Conservation (phyloP, 2,329 filamentous ascomycete genomes). For the Aspergillus niger region DNA sequence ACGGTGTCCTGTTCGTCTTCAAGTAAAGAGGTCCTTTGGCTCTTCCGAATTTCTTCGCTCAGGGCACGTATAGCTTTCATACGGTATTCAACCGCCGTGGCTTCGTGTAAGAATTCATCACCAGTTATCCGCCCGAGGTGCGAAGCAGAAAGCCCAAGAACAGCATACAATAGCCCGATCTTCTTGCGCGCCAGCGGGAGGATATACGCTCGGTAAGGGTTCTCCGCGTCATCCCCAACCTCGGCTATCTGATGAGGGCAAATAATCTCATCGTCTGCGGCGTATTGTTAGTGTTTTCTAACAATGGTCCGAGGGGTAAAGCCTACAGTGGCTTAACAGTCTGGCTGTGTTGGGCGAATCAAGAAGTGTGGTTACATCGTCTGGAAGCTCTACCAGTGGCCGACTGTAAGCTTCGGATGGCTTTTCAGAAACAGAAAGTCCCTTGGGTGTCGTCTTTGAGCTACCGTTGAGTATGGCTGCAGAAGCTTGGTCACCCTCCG, state of each 20-base stretch:
- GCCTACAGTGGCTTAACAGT: conserved; percentile 28
- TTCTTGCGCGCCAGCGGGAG: conserved; percentile 32
- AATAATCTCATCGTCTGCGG: conserved; percentile 29
- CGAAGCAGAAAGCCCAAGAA: conserved; percentile 32
- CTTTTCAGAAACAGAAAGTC: not conserved
- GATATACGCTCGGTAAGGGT: conserved; percentile 34
- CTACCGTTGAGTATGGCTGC: not conserved
- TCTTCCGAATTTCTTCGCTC: conserved; percentile 27
- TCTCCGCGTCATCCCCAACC: conserved; percentile 22
- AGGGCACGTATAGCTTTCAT: conserved; percentile 33
- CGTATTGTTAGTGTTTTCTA: conserved; percentile 2
- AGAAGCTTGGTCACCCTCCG: not conserved
- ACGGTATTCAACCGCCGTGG: conserved; percentile 31
- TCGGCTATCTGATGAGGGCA: conserved; percentile 35
- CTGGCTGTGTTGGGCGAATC: conserved; percentile 16
- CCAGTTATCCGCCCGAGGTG: conserved; percentile 28
- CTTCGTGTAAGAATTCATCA: conserved; percentile 25
- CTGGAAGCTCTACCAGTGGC: not conserved
- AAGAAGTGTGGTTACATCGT: conserved; percentile 8
- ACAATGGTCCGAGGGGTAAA: not conserved
- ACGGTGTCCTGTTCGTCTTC: conserved; percentile 32
- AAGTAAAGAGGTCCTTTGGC: conserved; percentile 25
- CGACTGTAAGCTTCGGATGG: not conserved
- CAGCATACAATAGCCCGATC: conserved; percentile 30
- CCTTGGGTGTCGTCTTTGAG: not conserved